Base-by-base conservation (phyloP, 768 basidiomycete species). In the Boletus coccyginus region DNA sequence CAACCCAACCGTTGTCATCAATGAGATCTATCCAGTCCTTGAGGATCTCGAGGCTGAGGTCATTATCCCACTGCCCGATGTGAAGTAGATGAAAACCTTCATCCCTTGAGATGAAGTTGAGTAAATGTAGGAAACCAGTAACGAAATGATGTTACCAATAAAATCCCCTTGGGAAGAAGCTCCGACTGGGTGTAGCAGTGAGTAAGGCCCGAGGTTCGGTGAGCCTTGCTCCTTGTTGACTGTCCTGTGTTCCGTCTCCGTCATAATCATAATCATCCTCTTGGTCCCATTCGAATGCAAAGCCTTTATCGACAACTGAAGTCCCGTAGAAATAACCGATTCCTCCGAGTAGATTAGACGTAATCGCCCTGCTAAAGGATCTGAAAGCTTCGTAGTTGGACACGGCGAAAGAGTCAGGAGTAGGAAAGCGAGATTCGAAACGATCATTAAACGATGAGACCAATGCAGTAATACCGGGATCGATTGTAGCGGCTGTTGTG, bases 81-180 rank as follows among this genome's bases (percentile, higher is more conserved):
- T 95, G 87, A 35, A 94, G 73, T 32, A 98, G 74, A 73, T 98
- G 95, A 78, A 98, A 98, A 2, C 95, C 95, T 73, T 98, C 95
- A 70, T 98, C 95, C 95, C 91, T 93, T 64, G 12, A 46, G 39
- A 52, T 19, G 57, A 50, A 46, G 19, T 24, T 52, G 27, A 55
- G 50, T 29, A 13, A 46, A 42, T 36, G 36, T 55, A 44, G 31
- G 42, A 45, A 35, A 17, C 13, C n/a, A 46, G 7, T 1, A 4
- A 8, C 31, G 27, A 27, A 27, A 27, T n/a, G n/a, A 46, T 43
- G 69, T 50, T 70, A 90, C 91, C 95, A 98, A 72, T 98, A 98
- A 73, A 98, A 98, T 17, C 95, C 95, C 69, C 95, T 80, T 0
- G 95, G 95, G 78, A 98, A 98, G 78, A 98, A 98, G 62, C 93